Evolutionary conservation across 257 asterid species (phyloP).

Genomic region (Primulina eburnea): DNA sequence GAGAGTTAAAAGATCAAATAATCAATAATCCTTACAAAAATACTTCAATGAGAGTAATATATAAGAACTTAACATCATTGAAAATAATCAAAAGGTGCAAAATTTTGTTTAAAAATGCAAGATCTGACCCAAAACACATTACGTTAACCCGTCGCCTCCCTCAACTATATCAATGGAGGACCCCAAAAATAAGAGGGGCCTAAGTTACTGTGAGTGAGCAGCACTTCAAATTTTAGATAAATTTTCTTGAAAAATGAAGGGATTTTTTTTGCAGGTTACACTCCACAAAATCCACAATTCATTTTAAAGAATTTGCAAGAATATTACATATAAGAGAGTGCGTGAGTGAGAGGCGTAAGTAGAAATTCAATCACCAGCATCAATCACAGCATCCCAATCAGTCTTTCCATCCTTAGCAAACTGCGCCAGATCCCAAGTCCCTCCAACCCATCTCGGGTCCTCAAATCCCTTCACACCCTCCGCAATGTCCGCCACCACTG

Average conservation of each 20-base stretch:
- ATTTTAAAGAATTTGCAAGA: background rate
- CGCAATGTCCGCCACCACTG: slow-evolving; percentile 32
- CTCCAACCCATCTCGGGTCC: slow-evolving; percentile 73
- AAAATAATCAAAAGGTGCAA: background rate
- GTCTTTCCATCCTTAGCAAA: slow-evolving; percentile 64
- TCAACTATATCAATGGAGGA: too few species aligned
- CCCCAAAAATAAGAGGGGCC: background rate
- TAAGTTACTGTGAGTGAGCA: background rate
- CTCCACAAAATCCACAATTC: background rate
- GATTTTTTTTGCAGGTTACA: background rate
- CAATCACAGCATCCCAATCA: slow-evolving; percentile 91
- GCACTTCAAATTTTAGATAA: background rate
- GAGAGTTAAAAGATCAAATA: too few species aligned
- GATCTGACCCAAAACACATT: background rate
- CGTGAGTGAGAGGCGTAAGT: background rate
- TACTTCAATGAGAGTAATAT: background rate
- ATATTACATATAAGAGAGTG: background rate
- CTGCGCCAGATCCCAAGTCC: slow-evolving; percentile 88
- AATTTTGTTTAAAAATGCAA: background rate
- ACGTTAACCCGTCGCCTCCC: background rate
- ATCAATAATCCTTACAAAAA: background rate
- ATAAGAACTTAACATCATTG: background rate
- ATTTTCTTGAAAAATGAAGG: too few species aligned
- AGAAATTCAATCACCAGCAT: slow-evolving; percentile 58
- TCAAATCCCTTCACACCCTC: slow-evolving; percentile 36